Base-by-base conservation (phyloP, 2,329 filamentous ascomycete genomes). In the Byssochlamys sp. region DNA sequence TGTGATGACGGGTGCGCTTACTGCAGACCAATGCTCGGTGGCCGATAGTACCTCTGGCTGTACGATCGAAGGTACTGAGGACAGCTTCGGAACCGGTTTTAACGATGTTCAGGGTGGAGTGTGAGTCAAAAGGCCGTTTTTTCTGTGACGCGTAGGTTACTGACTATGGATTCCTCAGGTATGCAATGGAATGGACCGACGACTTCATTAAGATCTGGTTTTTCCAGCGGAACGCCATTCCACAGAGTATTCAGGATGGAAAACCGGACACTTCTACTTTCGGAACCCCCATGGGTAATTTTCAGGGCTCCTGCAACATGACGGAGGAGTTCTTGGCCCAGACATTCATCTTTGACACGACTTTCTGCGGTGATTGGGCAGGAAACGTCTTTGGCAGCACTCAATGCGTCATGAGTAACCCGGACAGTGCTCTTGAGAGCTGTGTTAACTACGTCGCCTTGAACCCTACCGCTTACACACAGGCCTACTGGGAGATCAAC, bases 401-500 rank as follows among this genome's bases (percentile, higher is more conserved):
- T 53, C 67, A 71, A 39, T 82, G 86, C 62, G 67, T 69, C 0
- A 79, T 91, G 86, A 73, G 76, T 77, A 10, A 75, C 78, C 54
- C 78, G 82, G 66, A 86, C 81, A 9, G 63, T 73, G 54, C 86
- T 80, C 9, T 95, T 88, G 75, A 72, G 52, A 72, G 69, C 63
- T 96, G 91, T 75, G 71, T 84, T 33, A 83, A 84, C 31, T 95
- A 84, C 69, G 91, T 95, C 25, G 79, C 79, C 50, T 74, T 80
- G 62, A 87, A 91, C 71, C 88, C 90, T 0, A 68, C 73, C 6
- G 85, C 79, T 24, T 95, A 91, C 71, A 72, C 77, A 54, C 80
- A 92, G 39, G 82, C 88, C 1, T 95, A 87, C 76, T 95, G 90
- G 88, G 76, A 85, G 59, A 81, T 95, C 73, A 88, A 88, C 70